These are phyloP conservation scores for Trametes hirsuta DNA, from an alignment of 1,284 basidiomycete species.

Conservation along the genomic window DNA sequence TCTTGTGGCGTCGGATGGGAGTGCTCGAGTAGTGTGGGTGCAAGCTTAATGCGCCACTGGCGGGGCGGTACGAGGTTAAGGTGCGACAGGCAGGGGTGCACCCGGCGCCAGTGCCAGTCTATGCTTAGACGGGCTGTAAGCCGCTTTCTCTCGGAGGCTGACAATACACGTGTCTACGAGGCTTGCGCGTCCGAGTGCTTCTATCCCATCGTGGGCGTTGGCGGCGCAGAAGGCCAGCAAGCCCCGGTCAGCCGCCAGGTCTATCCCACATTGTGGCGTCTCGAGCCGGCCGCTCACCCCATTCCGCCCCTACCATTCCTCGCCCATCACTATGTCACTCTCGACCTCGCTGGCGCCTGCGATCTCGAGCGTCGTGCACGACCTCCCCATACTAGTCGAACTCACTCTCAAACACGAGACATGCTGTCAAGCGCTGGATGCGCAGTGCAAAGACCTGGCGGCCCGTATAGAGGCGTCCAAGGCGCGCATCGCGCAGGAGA, in stretches of 20 bases:
- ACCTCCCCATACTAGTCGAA: slow-evolving; percentile 24
- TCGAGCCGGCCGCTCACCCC: background rate
- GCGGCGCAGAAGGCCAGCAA: background rate
- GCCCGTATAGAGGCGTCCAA: slow-evolving; percentile 16
- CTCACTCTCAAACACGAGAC: slow-evolving; percentile 21
- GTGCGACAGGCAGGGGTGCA: background rate
- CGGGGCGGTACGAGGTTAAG: background rate
- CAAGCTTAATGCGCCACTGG: no score
- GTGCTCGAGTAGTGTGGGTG: background rate
- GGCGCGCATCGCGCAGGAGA: slow-evolving; percentile 22
- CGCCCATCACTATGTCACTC: slow-evolving; percentile 6
- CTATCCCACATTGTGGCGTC: background rate
- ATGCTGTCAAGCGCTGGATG: slow-evolving; percentile 21
- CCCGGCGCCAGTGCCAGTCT: background rate
- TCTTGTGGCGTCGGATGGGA: background rate
- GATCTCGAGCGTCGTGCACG: slow-evolving; percentile 16
- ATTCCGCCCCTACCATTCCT: background rate
- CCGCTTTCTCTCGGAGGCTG: background rate
- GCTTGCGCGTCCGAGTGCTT: background rate
- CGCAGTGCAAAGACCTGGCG: slow-evolving; percentile 22
- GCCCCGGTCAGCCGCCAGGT: background rate
- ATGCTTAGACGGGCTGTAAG: background rate
- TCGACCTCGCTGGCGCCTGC: slow-evolving; percentile 5
- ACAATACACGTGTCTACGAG: background rate
- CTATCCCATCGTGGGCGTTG: background rate